Percentiles rank a stretch among this genome's conserved stretches.
These are phyloP conservation scores for Solioccasus polychromus DNA, from an alignment of 768 basidiomycete genomes.

Conservation along the genomic window DNA sequence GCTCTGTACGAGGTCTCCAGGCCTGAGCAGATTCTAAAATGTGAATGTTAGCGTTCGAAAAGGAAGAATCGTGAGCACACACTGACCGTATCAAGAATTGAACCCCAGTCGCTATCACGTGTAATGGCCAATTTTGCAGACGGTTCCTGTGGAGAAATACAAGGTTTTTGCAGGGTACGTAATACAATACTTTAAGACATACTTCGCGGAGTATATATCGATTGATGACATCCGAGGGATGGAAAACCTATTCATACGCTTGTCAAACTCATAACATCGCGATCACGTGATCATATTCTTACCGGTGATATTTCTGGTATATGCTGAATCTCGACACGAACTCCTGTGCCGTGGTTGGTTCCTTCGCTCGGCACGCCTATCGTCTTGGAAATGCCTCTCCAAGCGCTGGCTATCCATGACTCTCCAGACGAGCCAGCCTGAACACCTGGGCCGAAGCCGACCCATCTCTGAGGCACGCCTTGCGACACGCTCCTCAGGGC, in stretches of 20 bases:
- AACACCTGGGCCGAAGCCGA: slow-evolving; percentile 6
- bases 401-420: slow-evolving; percentile 18
- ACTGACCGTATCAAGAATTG: slow-evolving; percentile 16
- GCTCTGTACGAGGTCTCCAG: slow-evolving; percentile 10
- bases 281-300: not conserved
- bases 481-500: slow-evolving; percentile 15
- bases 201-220: slow-evolving; percentile 21
- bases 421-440: slow-evolving; percentile 4
- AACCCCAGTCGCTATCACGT: slow-evolving; percentile 23
- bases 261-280: not conserved
- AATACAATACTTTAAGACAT: not conserved
- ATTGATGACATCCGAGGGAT: slow-evolving; percentile 25
- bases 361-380: slow-evolving; percentile 11
- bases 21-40: slow-evolving; percentile 9
- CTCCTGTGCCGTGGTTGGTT: not conserved
- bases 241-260: slow-evolving; percentile 16
- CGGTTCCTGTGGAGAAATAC: slow-evolving; percentile 12
- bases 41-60: not conserved
- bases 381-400: slow-evolving; percentile 14
- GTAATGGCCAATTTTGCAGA: slow-evolving; percentile 24
- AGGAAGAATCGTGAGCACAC: no score
- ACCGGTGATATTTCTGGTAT: slow-evolving; percentile 21
- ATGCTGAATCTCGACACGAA: slow-evolving; percentile 12
- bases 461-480: slow-evolving; percentile 19
- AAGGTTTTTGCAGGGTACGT: not conserved